Evolutionary conservation across 2,329 filamentous ascomycete species (phyloP).

Genomic region (Cercospora sp.): DNA sequence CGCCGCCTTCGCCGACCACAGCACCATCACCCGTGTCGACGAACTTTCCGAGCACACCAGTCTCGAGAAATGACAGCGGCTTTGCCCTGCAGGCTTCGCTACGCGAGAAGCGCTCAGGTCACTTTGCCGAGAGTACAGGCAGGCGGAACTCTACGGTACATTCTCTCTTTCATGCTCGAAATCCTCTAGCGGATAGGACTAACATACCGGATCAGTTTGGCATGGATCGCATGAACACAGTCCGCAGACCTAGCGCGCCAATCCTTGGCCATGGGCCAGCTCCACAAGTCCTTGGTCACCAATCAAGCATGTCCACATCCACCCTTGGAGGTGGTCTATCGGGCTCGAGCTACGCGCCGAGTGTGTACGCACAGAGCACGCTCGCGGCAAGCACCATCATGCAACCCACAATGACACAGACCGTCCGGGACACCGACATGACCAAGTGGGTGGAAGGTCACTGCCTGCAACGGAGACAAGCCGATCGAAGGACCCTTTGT

Average conservation of each 20-base stretch:
- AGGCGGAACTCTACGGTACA: slow-evolving; percentile 79
- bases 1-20: slow-evolving; percentile 59
- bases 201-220: slow-evolving; percentile 59
- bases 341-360: slow-evolving; percentile 66
- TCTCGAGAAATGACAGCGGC: slow-evolving; percentile 89
- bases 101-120: slow-evolving; percentile 89
- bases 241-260: slow-evolving; percentile 64
- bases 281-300: slow-evolving; percentile 59
- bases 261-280: slow-evolving; percentile 40
- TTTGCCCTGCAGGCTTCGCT: slow-evolving; percentile 83
- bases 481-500: slow-evolving; percentile 64
- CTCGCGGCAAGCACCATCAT: slow-evolving; percentile 82
- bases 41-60: slow-evolving; percentile 74
- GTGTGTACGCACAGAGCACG: slow-evolving; percentile 82
- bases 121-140: slow-evolving; percentile 66
- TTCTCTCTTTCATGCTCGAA: slow-evolving; percentile 34
- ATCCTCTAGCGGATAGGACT: slow-evolving; percentile 35
- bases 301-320: slow-evolving; percentile 66
- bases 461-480: slow-evolving; percentile 66
- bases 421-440: slow-evolving; percentile 74
- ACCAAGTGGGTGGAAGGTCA: slow-evolving; percentile 84
- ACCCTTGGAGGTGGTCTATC: slow-evolving; percentile 48
- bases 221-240: slow-evolving; percentile 67
- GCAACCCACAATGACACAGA: slow-evolving; percentile 79
- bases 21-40: slow-evolving; percentile 82